phyloP scores from a whole-genome alignment of 495 filamentous ascomycete genomes.

The Trichoderma virens region DNA sequence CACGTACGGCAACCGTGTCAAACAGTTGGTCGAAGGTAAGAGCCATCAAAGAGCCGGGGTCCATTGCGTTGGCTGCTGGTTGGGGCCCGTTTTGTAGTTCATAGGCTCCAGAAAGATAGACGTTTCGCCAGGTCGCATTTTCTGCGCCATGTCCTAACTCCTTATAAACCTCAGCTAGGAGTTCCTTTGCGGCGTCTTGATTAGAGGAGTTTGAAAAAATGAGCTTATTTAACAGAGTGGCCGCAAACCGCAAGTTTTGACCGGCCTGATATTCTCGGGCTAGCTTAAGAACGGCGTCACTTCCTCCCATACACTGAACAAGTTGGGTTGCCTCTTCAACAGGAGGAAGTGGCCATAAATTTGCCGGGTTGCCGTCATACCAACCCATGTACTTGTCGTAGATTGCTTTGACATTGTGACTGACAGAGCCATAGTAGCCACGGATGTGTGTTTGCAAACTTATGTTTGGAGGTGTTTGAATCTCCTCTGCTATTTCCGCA shows the following conservation, averaged over 20 bases:
- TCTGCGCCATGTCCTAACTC: constrained; percentile 23
- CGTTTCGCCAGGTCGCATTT: constrained; percentile 15
- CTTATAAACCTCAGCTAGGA: constrained; percentile 14
- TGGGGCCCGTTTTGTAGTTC: constrained; percentile 9
- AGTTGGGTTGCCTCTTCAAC: constrained; percentile 22
- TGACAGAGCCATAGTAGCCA: constrained; percentile 31
- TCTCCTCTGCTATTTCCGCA: constrained; percentile 29
- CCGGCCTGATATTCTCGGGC: neutral
- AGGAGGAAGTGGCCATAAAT: constrained; percentile 31
- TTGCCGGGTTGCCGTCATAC: constrained; percentile 32
- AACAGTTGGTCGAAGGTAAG: neutral
- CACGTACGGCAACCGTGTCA: neutral
- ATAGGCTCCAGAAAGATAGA: constrained; percentile 13
- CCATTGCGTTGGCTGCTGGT: neutral
- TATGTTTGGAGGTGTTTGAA: constrained; percentile 22
- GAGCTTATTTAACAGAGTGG: neutral
- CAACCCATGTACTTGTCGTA: constrained; percentile 33
- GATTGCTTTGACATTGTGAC: constrained; percentile 34
- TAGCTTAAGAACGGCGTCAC: neutral
- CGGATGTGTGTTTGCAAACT: constrained; percentile 20
- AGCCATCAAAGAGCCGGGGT: neutral
- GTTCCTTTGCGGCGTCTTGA: neutral
- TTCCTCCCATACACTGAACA: constrained; percentile 13
- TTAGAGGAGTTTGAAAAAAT: neutral
- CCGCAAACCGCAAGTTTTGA: neutral